phyloP scores from a whole-genome alignment of 2,329 filamentous ascomycete species.

The Fusarium sp. region DNA sequence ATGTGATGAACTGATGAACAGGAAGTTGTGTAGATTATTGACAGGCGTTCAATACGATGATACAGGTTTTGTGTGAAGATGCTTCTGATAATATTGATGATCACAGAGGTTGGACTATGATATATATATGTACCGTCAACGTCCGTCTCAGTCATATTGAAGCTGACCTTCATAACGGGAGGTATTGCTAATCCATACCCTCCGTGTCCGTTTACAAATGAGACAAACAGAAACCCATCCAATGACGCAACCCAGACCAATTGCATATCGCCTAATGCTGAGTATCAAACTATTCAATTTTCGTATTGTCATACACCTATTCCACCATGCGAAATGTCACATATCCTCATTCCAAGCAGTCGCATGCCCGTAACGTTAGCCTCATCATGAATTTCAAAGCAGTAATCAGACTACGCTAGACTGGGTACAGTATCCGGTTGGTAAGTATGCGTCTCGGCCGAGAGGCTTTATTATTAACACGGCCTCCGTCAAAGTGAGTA shows the following conservation, averaged over 20 bases:
- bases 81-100: no score
- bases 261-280: no score
- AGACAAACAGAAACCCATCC: background rate
- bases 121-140: background rate
- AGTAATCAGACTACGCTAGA: background rate
- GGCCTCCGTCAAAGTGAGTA: background rate
- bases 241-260: background rate
- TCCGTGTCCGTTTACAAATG: background rate
- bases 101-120: background rate
- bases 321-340: background rate
- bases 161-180: background rate
- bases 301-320: background rate
- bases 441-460: background rate
- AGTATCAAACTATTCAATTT: background rate
- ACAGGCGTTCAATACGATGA: rapidly evolving
- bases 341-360: background rate
- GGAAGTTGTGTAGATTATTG: background rate
- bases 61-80: background rate
- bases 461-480: background rate
- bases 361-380: background rate
- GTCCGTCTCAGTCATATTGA: no score
- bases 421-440: background rate
- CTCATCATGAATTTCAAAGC: background rate
- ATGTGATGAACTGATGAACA: background rate
- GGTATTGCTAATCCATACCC: no score